Conservation (phyloP, 306 rosid species). For the Geum urbanum region DNA sequence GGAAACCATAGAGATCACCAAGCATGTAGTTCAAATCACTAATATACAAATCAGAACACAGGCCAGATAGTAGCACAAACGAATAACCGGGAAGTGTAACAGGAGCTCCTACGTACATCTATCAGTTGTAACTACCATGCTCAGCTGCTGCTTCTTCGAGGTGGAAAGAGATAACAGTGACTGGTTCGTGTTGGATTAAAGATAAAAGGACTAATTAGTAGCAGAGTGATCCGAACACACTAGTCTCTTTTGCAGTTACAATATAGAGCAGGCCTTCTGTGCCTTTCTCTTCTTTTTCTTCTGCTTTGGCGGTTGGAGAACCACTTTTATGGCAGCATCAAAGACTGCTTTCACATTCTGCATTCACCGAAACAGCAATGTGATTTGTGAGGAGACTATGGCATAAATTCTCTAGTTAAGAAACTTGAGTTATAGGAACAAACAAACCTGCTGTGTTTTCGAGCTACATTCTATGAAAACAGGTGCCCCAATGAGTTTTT, state of each 20-base stretch:
- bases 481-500: slow-evolving; percentile 80
- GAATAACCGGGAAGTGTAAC: slow-evolving; percentile 32
- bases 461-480: slow-evolving; percentile 92
- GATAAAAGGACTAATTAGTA: slow-evolving; percentile 38
- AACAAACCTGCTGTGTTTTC: slow-evolving; percentile 82
- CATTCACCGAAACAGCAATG: slow-evolving; percentile 13
- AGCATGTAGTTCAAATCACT: slow-evolving; percentile 35
- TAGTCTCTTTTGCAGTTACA: slow-evolving; percentile 42
- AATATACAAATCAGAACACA: slow-evolving; percentile 43
- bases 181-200: slow-evolving; percentile 33
- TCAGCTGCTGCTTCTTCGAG: slow-evolving; percentile 35
- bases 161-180: slow-evolving; percentile 33
- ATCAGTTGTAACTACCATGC: slow-evolving; percentile 37
- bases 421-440: slow-evolving; percentile 17
- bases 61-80: slow-evolving; percentile 30
- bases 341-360: slow-evolving; percentile 97
- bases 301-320: slow-evolving; percentile 91
- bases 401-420: background rate
- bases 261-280: slow-evolving; percentile 72
- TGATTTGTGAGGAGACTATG: background rate
- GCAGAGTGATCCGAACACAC: slow-evolving; percentile 35
- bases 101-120: slow-evolving; percentile 24
- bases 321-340: slow-evolving; percentile 90
- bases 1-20: slow-evolving; percentile 10
- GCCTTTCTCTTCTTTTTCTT: slow-evolving; percentile 76